A percentile compares a stretch with the other conserved stretches of the same genome.
These are phyloP conservation scores for Strobilomyces confusus DNA, from an alignment of 768 basidiomycete genomes.

Conservation along the genomic window DNA sequence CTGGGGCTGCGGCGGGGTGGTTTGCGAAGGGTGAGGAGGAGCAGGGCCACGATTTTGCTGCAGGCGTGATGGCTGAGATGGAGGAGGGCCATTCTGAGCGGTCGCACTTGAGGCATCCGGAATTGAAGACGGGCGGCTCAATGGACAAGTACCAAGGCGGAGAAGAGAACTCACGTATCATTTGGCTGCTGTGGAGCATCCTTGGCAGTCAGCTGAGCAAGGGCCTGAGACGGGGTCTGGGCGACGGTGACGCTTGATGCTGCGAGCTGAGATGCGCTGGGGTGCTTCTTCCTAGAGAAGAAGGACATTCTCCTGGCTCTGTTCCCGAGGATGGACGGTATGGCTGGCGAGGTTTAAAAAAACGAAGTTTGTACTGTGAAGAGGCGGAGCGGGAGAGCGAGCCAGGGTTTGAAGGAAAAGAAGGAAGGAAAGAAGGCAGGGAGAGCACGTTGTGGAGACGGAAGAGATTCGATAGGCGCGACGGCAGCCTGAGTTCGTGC, in stretches of 20 bases:
- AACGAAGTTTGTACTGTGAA: conserved; percentile 9
- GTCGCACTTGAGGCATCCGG: conserved; percentile 6
- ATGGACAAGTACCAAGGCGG: conserved; percentile 1
- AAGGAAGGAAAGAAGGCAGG: conserved; percentile 9
- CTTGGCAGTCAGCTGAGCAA: conserved; percentile 50
- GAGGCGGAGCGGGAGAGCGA: conserved; percentile 12
- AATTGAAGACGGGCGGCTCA: background rate
- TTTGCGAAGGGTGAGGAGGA: conserved; percentile 27
- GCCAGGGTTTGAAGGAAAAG: conserved; percentile 22
- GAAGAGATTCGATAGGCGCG: conserved; percentile 16
- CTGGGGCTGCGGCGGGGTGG: conserved; percentile 32
- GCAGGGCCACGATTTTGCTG: conserved; percentile 35
- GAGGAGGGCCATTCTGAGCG: conserved; percentile 23
- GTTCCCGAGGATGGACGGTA: conserved; percentile 61
- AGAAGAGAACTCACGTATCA: conserved; percentile 35
- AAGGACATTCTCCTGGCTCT: conserved; percentile 84
- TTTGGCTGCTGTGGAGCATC: conserved; percentile 25
- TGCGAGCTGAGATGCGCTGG: conserved; percentile 42
- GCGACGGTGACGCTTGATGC: conserved; percentile 50
- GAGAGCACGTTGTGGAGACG: conserved; percentile 14
- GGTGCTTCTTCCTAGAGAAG: conserved; percentile 86
- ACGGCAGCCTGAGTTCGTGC: conserved; percentile 10
- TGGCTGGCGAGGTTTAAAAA: conserved; percentile 41
- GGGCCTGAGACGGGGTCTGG: conserved; percentile 64
- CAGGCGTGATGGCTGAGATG: conserved; percentile 34